Evolutionary conservation across 441 rosid genomes (phyloP).

Genomic region (Erodium trifolium): DNA sequence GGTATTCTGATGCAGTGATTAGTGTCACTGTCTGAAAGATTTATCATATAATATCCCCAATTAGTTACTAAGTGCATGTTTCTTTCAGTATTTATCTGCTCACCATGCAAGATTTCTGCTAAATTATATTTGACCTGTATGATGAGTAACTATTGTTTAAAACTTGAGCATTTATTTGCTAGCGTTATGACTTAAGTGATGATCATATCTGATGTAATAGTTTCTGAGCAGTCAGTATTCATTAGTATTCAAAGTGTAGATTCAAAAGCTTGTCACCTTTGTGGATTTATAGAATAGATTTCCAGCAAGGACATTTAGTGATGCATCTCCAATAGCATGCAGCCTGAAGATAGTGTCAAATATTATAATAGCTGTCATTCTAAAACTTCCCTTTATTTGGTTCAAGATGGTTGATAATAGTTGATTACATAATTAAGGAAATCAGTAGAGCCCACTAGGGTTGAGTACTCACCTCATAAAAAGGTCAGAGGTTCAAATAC

Average conservation of each 20-base stretch:
- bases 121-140: not conserved
- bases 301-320: not conserved
- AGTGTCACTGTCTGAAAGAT: conserved; percentile 2
- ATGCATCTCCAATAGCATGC: not conserved
- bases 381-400: not conserved
- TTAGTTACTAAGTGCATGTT: not conserved
- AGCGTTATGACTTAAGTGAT: not conserved
- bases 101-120: conserved; percentile 5
- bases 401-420: not conserved
- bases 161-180: not conserved
- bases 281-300: not conserved
- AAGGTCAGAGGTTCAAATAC: no score
- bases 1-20: conserved; percentile 36
- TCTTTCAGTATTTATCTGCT: not conserved
- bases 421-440: not conserved
- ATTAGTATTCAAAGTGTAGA: not conserved
- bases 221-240: not conserved
- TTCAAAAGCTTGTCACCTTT: not conserved
- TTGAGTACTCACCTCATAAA: no score
- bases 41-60: conserved; percentile 4
- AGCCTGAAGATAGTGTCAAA: not conserved
- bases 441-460: no score
- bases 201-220: conserved; percentile 4
- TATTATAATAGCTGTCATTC: not conserved
- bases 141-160: not conserved